phyloP scores from a whole-genome alignment of 768 basidiomycete genomes.

The Crepidotus variabilis region DNA sequence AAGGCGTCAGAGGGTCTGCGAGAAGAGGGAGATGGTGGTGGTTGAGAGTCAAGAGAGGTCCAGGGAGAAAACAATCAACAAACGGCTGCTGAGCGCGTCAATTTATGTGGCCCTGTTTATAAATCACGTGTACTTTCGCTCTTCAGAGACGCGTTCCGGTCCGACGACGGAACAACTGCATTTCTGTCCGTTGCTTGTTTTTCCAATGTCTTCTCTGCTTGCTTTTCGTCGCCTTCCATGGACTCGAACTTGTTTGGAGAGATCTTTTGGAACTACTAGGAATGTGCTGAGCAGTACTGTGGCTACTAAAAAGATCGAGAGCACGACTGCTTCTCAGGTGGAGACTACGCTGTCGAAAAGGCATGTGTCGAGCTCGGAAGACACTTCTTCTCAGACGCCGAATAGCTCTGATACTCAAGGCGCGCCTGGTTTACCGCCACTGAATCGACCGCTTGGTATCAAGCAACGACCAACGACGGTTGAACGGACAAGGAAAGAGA shows the following conservation, averaged over 20 bases:
- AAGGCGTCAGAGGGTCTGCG: slow-evolving; percentile 5
- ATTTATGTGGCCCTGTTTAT: slow-evolving; percentile 34
- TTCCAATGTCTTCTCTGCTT: not conserved
- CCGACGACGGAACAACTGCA: not conserved
- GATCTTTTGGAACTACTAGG: slow-evolving; percentile 3
- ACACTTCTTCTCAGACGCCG: not conserved
- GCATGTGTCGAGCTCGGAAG: too few relatives aligned
- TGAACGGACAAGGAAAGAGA: slow-evolving; percentile 54
- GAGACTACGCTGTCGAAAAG: too few relatives aligned
- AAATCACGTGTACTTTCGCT: slow-evolving; percentile 20
- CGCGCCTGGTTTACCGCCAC: slow-evolving; percentile 25
- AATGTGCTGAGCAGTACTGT: not conserved
- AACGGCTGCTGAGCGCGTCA: slow-evolving; percentile 32
- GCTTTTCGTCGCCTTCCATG: slow-evolving; percentile 6
- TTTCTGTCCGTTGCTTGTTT: not conserved
- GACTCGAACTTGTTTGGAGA: not conserved
- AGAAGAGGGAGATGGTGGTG: slow-evolving; percentile 28
- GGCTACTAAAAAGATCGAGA: not conserved
- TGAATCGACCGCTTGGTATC: slow-evolving; percentile 77
- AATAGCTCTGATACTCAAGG: slow-evolving; percentile 11
- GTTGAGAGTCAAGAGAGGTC: slow-evolving; percentile 29
- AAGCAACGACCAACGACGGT: slow-evolving; percentile 60
- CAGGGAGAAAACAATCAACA: slow-evolving; percentile 19
- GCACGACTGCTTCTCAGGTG: not conserved
- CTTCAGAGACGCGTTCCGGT: slow-evolving; percentile 5